These are phyloP conservation scores for Helianthus tuberosus DNA, from an alignment of 129 eudicot species.

Conservation along the genomic window DNA sequence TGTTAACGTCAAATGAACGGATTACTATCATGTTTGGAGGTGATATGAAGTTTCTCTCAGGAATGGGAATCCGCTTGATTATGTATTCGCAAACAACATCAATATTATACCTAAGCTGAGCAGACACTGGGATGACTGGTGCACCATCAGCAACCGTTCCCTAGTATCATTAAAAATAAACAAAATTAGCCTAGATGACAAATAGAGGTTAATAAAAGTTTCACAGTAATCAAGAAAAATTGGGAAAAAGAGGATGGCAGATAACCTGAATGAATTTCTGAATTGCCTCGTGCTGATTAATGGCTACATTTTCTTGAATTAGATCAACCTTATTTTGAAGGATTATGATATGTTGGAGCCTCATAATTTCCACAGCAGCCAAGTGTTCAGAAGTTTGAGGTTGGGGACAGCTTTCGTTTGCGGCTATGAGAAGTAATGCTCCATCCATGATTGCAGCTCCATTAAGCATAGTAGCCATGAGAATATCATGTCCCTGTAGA, in stretches of 20 bases:
- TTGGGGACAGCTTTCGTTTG: constrained; percentile 98
- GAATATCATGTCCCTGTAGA: constrained; percentile 93
- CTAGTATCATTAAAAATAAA: constrained; percentile 34
- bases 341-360: constrained; percentile 89
- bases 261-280: constrained; percentile 87
- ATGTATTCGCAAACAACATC: constrained; percentile 94
- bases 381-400: constrained; percentile 98
- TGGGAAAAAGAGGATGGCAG: not conserved
- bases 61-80: constrained; percentile 90
- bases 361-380: constrained; percentile 99
- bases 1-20: constrained; percentile 94
- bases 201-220: not conserved
- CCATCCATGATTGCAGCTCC: constrained; percentile 99
- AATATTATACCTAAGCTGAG: constrained; percentile 91
- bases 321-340: constrained; percentile 97
- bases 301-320: constrained; percentile 92
- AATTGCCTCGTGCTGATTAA: constrained; percentile 93
- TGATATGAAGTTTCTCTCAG: constrained; percentile 85
- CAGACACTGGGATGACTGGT: constrained; percentile 94
- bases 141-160: constrained; percentile 98
- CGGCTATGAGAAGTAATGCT: constrained; percentile 98
- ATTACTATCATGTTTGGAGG: constrained; percentile 99
- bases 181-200: not conserved
- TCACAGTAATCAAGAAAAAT: not conserved
- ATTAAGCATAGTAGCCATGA: constrained; percentile 99